Base-by-base conservation (phyloP, 2,329 filamentous ascomycete genomes). In the Xylaria sp. region DNA sequence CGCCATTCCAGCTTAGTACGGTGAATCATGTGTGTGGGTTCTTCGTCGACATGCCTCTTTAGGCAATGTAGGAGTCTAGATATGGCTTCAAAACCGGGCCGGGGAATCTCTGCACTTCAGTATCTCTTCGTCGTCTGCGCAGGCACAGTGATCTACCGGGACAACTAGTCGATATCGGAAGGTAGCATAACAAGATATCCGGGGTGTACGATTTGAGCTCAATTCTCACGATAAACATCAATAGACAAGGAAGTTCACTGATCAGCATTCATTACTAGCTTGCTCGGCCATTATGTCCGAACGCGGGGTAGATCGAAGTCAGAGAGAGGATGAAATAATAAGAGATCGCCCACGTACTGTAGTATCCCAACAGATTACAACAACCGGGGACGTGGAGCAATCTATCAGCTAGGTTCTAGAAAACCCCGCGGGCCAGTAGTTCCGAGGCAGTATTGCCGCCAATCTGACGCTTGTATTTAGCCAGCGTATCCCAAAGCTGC, bases 91-190 rank as follows among this genome's bases (percentile, higher is more conserved):
- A 51, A 51, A 42, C 50, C 51, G 49, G 49, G 42, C 55, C 49
- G 54, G 49, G 3, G 33, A 28, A 55, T 45, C 43, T 31, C 51
- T 37, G 28, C 35, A 9, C 40, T 46, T 15, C 28, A 42, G 21
- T 23, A 43, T 31, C 33, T 54, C 40, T 53, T 43, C 25, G 38
- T 53, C 58, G 46, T 38, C 43, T 50, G 55, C 28, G 25, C 25
- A 47, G 35, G 43, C 40, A 49, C 49, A 21, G 42, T 38, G 55
- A 60, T 64, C 67, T 65, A 50, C 69, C 64, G 61, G 60, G 47
- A 64, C 70, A 67, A 58, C 70, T 68, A 66, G 67, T 70, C 67
- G 64, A 64, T 68, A 73, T 57, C 70, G 68, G 69, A 71, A 69
- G 69, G 65, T 64, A 45, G 40, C 52, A 68, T 62, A 57, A 65